A percentile compares a stretch with the other conserved stretches of the same genome.
These are phyloP conservation scores for Parascedosporium putredinis DNA, from an alignment of 2,329 filamentous ascomycete species.

Conservation along the genomic window DNA sequence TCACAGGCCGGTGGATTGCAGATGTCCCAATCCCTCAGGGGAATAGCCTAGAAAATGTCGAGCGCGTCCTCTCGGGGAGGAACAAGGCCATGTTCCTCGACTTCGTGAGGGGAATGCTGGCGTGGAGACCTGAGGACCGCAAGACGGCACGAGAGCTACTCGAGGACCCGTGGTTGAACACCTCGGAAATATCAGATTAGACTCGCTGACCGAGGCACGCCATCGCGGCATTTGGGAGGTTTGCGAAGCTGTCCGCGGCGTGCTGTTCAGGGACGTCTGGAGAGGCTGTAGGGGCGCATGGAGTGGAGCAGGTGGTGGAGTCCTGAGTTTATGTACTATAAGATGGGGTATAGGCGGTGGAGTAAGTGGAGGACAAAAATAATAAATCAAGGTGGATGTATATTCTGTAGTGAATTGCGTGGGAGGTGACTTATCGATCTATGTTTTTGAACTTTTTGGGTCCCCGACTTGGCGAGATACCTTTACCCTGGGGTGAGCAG, in stretches of 20 bases:
- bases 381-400: no score
- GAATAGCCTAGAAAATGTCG: constrained; percentile 9
- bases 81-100: constrained; percentile 17
- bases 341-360: no score
- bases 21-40: constrained; percentile 11
- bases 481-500: no score
- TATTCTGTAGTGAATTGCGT: no score
- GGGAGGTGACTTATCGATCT: no score
- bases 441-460: no score
- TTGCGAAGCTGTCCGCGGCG: neutral
- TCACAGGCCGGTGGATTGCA: constrained; percentile 12
- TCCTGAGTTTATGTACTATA: no score
- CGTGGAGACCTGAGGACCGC: constrained; percentile 19
- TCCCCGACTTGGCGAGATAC: no score
- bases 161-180: constrained; percentile 19
- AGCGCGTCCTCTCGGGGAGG: constrained; percentile 12
- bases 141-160: constrained; percentile 20
- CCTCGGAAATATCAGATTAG: neutral
- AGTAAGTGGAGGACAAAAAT: no score
- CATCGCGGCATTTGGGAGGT: neutral
- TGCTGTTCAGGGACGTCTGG: no score
- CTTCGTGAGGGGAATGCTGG: constrained; percentile 20
- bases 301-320: no score
- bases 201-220: neutral
- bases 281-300: no score